phyloP scores from a whole-genome alignment of 2,329 filamentous ascomycete genomes.

The Myriosclerotinia scirpicola region DNA sequence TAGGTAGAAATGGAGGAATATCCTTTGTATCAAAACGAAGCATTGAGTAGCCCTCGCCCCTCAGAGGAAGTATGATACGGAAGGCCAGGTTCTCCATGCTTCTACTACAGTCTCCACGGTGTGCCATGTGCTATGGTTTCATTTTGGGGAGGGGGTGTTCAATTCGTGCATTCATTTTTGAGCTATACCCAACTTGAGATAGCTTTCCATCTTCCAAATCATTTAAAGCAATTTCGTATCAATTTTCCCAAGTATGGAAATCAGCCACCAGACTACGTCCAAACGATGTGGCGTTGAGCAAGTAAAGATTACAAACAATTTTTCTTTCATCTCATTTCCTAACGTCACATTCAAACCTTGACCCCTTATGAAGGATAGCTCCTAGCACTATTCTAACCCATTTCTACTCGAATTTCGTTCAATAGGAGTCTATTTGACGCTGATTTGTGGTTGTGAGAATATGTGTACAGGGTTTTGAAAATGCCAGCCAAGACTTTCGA shows the following conservation, averaged over 20 bases:
- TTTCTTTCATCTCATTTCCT: conserved; percentile 1
- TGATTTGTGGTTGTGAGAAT: not conserved
- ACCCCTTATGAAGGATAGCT: not conserved
- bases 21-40: conserved; percentile 33
- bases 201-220: not conserved
- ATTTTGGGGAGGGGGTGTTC: not conserved
- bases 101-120: not conserved
- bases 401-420: not conserved
- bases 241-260: conserved; percentile 5
- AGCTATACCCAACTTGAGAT: conserved; percentile 1
- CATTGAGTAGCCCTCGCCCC: not conserved
- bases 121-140: conserved; percentile 6
- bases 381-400: not conserved
- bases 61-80: conserved; percentile 6
- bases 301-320: not conserved
- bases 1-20: conserved; percentile 37
- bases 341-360: not conserved
- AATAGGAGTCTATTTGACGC: not conserved
- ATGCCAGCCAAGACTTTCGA: conserved; percentile 23
- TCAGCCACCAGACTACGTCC: not conserved
- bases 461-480: conserved; percentile 4
- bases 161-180: not conserved
- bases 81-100: conserved; percentile 5
- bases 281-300: conserved; percentile 13
- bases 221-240: not conserved